Evolutionary conservation across 2,329 filamentous ascomycete species (phyloP).

Genomic region (Fusarium sp.): DNA sequence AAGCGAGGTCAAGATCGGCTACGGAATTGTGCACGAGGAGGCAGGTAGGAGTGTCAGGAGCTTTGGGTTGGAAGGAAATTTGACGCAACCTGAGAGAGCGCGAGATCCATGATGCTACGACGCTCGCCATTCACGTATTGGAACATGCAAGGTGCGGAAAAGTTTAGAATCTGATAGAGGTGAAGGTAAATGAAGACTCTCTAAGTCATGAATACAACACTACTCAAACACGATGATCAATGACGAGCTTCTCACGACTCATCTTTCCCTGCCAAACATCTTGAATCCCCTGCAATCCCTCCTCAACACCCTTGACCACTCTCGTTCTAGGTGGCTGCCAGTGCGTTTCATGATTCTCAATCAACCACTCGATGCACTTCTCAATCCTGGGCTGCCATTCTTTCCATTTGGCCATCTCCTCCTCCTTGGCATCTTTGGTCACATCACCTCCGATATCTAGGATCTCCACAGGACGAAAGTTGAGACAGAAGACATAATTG

Average conservation of each 20-base stretch:
- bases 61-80: not conserved
- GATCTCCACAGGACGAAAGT: not conserved
- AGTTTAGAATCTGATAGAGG: too few species aligned
- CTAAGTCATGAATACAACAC: too few species aligned
- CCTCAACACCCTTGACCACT: not conserved
- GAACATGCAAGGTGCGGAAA: too few species aligned
- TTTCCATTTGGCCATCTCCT: not conserved
- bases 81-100: not conserved
- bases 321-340: conserved; percentile 1
- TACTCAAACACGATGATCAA: not conserved
- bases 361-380: not conserved
- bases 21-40: not conserved
- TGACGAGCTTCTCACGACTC: conserved; percentile 6
- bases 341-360: not conserved
- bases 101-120: too few species aligned
- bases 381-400: conserved; percentile 5
- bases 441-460: not conserved
- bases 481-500: not conserved
- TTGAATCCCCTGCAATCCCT: conserved; percentile 1
- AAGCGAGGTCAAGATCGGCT: not conserved
- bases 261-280: conserved; percentile 13
- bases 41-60: not conserved
- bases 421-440: not conserved
- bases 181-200: too few species aligned
- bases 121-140: too few species aligned